Evolutionary conservation across 306 rosid species (phyloP), one percentile per base, ranked within the genome.

Genomic region (Citrullus mucosospermus): DNA sequence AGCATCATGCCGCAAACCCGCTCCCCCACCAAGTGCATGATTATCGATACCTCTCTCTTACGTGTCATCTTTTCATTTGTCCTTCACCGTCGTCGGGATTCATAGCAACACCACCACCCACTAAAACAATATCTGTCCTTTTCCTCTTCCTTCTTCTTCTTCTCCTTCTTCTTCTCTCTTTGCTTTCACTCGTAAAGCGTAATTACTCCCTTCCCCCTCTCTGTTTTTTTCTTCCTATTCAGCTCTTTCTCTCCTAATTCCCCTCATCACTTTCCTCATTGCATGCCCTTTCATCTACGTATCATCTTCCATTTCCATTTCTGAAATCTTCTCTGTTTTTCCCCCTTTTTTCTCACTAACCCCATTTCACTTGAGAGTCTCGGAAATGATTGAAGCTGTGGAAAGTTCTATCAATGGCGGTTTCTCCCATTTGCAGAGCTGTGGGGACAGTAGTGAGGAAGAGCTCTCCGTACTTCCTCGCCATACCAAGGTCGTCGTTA

Each of bases 391-490:
- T 36, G 90, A 91, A 76, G 91, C 98, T 70, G 86, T 95, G 89
- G 97, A 91, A 86, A 92, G 88, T 82, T 92, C 97, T 43, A 86
- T 90, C 73, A 86, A 91, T 81, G 97, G 96, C 76, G 97, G 90
- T 2, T 91, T 91, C 90, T 81, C 99, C 0, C 96, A 95, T 39
- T 89, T 95, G 65, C 99, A 92, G 90, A 92, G 89, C 88, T 90
- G 88, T 68, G 97, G 98, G 1, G 99, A 95, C 54, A 95, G 97
- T 18, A 95, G 99, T 39, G 99, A 95, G 48, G 99, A 95, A 79
- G 99, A 95, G 89, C 93, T 95, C 0, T 91, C 99, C 0, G 97
- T 95, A 71, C 93, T 95, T 20, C 99, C 99, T 77, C 97, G 97
- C 65, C 99, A 95, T 75, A 95, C 99, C 25, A 95, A 95, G 78